These are phyloP conservation scores for Cardiospermum halicacabum DNA, from an alignment of 345 rosid genomes.

Conservation along the genomic window DNA sequence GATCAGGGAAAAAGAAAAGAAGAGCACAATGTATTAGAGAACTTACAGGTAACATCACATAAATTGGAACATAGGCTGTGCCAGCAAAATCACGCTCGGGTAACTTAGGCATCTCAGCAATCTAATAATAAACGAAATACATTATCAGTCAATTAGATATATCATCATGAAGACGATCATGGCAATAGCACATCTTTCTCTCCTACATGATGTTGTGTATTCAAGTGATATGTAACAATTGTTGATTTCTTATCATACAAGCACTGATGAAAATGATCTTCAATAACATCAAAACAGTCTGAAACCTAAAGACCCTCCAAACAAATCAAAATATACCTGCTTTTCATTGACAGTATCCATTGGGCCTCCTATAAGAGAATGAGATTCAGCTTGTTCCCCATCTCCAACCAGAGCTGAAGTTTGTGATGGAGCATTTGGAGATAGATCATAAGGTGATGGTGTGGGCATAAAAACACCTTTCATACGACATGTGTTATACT, in stretches of 20 bases:
- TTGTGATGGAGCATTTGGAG: slow-evolving; percentile 40
- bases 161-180: neutral
- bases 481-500: slow-evolving; percentile 60
- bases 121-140: slow-evolving; percentile 32
- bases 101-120: slow-evolving; percentile 46
- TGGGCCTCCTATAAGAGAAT: slow-evolving; percentile 45
- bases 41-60: slow-evolving; percentile 94
- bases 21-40: slow-evolving; percentile 12
- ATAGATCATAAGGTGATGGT: slow-evolving; percentile 58
- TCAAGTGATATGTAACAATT: neutral
- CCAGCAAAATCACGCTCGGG: slow-evolving; percentile 81
- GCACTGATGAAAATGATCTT: no score
- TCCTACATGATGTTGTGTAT: neutral
- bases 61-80: slow-evolving; percentile 78
- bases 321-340: slow-evolving; percentile 46
- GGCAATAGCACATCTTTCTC: neutral
- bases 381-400: slow-evolving; percentile 44
- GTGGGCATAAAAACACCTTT: slow-evolving; percentile 75
- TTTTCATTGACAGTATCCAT: slow-evolving; percentile 47
- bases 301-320: neutral
- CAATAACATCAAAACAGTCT: no score
- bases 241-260: no score
- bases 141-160: no score
- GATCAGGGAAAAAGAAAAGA: neutral
- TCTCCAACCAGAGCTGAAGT: slow-evolving; percentile 53